Conservation (phyloP, 768 basidiomycete species). For the Candolleomyces aberdarensis region DNA sequence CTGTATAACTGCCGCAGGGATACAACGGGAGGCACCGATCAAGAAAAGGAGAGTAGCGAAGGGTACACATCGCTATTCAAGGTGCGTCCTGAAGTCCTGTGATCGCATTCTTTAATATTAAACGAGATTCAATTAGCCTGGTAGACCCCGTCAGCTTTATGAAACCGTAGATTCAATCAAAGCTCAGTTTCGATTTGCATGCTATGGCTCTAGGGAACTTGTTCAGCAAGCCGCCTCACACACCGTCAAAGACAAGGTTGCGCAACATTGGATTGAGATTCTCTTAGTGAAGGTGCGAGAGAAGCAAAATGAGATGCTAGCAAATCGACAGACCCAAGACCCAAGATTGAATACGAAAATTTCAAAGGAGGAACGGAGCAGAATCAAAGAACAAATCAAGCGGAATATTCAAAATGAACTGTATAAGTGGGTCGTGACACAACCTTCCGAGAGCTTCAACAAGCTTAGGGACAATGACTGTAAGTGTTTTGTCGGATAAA, state of each 20-base stretch:
- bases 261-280: slow-evolving; percentile 23
- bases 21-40: slow-evolving; percentile 18
- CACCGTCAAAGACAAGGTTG: slow-evolving; percentile 28
- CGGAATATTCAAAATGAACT: slow-evolving; percentile 17
- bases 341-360: slow-evolving; percentile 1
- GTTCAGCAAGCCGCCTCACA: slow-evolving; percentile 12
- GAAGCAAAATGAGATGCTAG: neutral
- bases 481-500: neutral
- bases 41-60: slow-evolving; percentile 16
- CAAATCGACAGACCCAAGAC: slow-evolving; percentile 5
- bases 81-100: too few relatives aligned
- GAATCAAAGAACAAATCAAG: slow-evolving; percentile 9
- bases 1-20: slow-evolving; percentile 24
- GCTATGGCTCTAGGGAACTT: slow-evolving; percentile 11
- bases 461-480: slow-evolving; percentile 4
- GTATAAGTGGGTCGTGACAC: slow-evolving; percentile 16
- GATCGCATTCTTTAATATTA: too few relatives aligned
- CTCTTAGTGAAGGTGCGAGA: slow-evolving; percentile 6
- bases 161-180: neutral
- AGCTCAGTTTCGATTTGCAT: slow-evolving; percentile 9
- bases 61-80: slow-evolving; percentile 16
- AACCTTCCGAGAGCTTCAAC: slow-evolving; percentile 11
- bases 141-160: too few relatives aligned
- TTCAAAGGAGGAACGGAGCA: slow-evolving; percentile 1
- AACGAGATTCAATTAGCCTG: too few relatives aligned